Base-by-base conservation (phyloP, 768 basidiomycete genomes). In the Mycena latifolia region DNA sequence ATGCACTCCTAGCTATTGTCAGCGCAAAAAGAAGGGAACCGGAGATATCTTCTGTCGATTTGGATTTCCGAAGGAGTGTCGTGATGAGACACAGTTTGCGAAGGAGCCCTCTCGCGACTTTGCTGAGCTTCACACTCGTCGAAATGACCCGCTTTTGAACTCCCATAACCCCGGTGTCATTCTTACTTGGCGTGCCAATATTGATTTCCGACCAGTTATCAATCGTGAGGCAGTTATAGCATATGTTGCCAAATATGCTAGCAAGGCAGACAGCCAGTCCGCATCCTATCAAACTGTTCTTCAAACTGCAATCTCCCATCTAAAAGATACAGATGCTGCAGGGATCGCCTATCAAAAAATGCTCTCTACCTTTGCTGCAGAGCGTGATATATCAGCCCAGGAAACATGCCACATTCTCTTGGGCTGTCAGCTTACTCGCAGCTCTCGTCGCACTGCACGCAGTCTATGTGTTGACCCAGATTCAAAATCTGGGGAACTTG, bases 1-100 rank as follows among this genome's bases (percentile, higher is more conserved):
- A 27, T 76, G 76, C 52, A 66, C 55, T 43, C 56, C 73, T 9
- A 70, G 75, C 9, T 77, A 75, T 52, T 77, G 74, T 58, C 57
- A 71, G 39, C 35, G 63, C 0, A 69, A 66, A 33, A 43, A 67
- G 8, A 77, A 77, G 45, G 66, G 41, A 5, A 51, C 72, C 10
- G 67, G 66, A 17, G 55, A 67, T 15, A 50, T 62, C 3, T 63
- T 65, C 37, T 75, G 76, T 24, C 70, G 66, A 20, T 73, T 73
- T 62, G 68, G 61, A 0, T 72, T 69, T 70, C 66, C 69, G 31
- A 72, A 65, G 33, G 35, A 55, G 27, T 67, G 62, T 37, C 33
- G 58, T n/a, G 65, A 71, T 0, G n/a, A 24, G 9, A 27, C 61
- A 0, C 22, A 43, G 15, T 61, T 52, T 43, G 14, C 35, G 7